Evolutionary conservation across 805 yeast species (phyloP), one percentile per base, ranked within the genome.

Genomic region (Cyberlindnera misumaiensis): DNA sequence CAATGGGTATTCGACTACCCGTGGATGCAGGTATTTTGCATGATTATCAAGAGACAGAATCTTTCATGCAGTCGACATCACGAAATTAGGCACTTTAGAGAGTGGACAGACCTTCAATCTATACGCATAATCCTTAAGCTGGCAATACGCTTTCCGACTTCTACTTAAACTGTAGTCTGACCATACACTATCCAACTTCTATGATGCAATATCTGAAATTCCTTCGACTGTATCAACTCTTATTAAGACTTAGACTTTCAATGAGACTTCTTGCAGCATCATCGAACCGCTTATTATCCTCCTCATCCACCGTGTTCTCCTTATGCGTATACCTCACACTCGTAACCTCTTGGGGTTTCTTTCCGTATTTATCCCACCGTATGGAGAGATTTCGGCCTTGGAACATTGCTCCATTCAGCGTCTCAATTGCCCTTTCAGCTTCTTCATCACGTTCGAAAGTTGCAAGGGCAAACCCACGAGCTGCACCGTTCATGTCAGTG

Each of bases 391-490:
- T 59, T 29, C 88, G 60, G 1, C 85, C 84, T 51, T 75, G 73
- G 49, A 78, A 81, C n/a, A 54, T 63, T 3, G 53, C 49, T 11
- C 73, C 74, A 51, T 80, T 72, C 47, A 79, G 74, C 30, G 53
- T 40, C 18, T 63, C 58, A 32, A 80, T 77, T 12, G 78, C 65
- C 30, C 61, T 60, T 4, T 61, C 60, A 4, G 83, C 74, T 27
- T 73, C 73, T 8, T 57, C 63, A 25, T 62, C 65, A 28, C 65
- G 55, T 1, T 64, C 64, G 17, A 76, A 77, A 4, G 71, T 65
- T 2, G 77, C 83, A 34, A 80, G 70, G 1, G 86, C 87, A 62
- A 76, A 80, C 2, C 88, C 87, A 48, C 77, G 70, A 10, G 52
- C 45, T 25, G 66, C 54, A 2, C 75, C 75, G 32, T 60, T 62